Evolutionary conservation across 2,329 filamentous ascomycete species (phyloP).

Genomic region (Ramichloridium luteum): DNA sequence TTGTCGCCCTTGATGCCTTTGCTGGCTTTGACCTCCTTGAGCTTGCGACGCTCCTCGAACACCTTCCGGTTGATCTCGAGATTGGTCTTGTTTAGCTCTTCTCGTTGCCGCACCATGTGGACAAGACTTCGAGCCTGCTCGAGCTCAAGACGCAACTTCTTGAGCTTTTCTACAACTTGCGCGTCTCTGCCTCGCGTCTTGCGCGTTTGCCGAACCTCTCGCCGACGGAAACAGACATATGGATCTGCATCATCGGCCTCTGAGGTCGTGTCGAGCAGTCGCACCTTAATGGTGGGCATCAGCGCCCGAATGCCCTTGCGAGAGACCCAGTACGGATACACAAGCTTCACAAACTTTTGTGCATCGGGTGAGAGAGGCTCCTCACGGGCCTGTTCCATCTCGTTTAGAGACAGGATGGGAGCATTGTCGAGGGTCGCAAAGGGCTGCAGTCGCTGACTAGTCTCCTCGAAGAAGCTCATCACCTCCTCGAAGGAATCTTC

Average conservation of each 20-base stretch:
- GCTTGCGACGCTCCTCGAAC: conserved; percentile 67
- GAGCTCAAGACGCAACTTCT: conserved; percentile 77
- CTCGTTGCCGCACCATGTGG: conserved; percentile 64
- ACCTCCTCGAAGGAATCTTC: conserved; percentile 89
- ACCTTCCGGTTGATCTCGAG: conserved; percentile 62
- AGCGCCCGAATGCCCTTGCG: conserved; percentile 59
- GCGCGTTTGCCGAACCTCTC: conserved; percentile 84
- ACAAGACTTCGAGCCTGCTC: conserved; percentile 79
- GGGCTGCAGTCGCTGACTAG: conserved; percentile 68
- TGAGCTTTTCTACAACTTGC: conserved; percentile 87
- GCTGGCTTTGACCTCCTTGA: conserved; percentile 81
- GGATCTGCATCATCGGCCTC: conserved; percentile 94
- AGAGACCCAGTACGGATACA: conserved; percentile 83
- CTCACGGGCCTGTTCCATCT: conserved; percentile 52
- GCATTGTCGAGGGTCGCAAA: conserved; percentile 85
- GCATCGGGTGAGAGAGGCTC: conserved; percentile 40
- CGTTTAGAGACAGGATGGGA: conserved; percentile 50
- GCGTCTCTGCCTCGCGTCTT: conserved; percentile 91
- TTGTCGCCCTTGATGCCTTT: conserved; percentile 72
- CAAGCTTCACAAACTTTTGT: conserved; percentile 55
- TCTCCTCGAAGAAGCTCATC: conserved; percentile 91
- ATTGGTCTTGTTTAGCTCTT: conserved; percentile 65
- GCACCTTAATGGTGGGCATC: conserved; percentile 62
- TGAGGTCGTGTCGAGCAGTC: conserved; percentile 69
- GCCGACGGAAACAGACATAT: conserved; percentile 93